Evolutionary conservation across 257 asterid species (phyloP).

Genomic region (Lithospermum erythrorhizon): DNA sequence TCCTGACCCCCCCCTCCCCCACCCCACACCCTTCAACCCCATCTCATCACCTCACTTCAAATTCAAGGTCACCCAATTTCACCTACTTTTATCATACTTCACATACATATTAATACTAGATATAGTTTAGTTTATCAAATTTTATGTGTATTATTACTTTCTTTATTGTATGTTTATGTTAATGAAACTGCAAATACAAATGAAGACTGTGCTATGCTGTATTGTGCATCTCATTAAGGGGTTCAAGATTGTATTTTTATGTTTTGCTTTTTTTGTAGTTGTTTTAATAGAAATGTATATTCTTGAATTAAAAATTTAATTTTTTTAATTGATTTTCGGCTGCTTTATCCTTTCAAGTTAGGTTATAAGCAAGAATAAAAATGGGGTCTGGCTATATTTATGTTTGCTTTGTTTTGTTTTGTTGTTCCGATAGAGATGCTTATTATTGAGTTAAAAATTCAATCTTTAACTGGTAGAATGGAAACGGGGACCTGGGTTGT

Average conservation of each 20-base stretch:
- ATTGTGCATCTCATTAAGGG: background rate
- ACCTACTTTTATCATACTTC: background rate
- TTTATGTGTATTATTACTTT: background rate
- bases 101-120: background rate
- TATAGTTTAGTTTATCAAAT: background rate
- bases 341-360: too few relatives aligned
- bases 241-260: too few relatives aligned
- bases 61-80: slow-evolving; percentile 5
- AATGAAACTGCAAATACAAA: too few relatives aligned
- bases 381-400: too few relatives aligned
- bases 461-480: too few relatives aligned
- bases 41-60: slow-evolving; percentile 2
- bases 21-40: background rate
- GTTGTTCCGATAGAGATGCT: too few relatives aligned
- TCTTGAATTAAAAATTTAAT: background rate
- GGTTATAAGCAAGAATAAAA: background rate
- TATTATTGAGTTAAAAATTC: too few relatives aligned
- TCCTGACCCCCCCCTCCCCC: slow-evolving; percentile 1
- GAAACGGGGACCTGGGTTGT: too few relatives aligned
- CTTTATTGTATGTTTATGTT: too few relatives aligned
- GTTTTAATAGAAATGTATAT: too few relatives aligned
- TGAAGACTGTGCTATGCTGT: too few relatives aligned
- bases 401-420: too few relatives aligned
- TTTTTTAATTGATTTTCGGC: background rate
- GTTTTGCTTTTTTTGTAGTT: background rate